Base-by-base conservation (phyloP, 2,329 filamentous ascomycete genomes). In the Mariannaea sp. region DNA sequence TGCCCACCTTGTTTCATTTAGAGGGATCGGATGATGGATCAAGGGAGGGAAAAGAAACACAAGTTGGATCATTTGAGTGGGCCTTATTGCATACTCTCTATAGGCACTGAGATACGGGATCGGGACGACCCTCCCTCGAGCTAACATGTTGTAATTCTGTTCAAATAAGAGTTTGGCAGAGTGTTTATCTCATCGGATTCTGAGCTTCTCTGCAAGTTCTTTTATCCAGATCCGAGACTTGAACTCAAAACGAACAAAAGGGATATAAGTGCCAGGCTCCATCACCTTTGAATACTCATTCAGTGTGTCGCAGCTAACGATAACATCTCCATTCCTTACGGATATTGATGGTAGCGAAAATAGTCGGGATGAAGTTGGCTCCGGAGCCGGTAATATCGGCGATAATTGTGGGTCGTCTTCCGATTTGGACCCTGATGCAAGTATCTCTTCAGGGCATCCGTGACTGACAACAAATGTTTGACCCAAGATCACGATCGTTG, bases 381-480 rank as follows among this genome's bases (percentile, higher is more conserved):
- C 32, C 38, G 38, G 40, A 16, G 27, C 40, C 33, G 40, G 14
- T 10, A 24, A 5, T 27, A 32, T 16, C 27, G 40, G 33, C 13
- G 19, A 29, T 8, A 45, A 49, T 49, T 41, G 40, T 49, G 45
- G 40, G 39, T 14, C 42, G 3, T n/a, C 9, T n/a, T 35, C 51
- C 45, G 39, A 27, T 20, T 45, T 29, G 14, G 38, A 13, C 17
- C 41, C 29, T 32, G 20, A 22, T 22, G 5, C 8, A 24, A 5
- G 22, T 5, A 24, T n/a, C n/a, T 16, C 44, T 19, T 53, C 26
- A 13, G 39, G 16, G 14, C 5, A n/a, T 22, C n/a, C 13, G 12
- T n/a, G n/a, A n/a, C n/a, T n/a, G n/a, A n/a, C n/a, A n/a, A n/a
- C n/a, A n/a, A n/a, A n/a, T n/a, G n/a, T n/a, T n/a, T n/a, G n/a